phyloP scores from a whole-genome alignment of 2,329 filamentous ascomycete genomes.

The Penicillium psychrosexuale region DNA sequence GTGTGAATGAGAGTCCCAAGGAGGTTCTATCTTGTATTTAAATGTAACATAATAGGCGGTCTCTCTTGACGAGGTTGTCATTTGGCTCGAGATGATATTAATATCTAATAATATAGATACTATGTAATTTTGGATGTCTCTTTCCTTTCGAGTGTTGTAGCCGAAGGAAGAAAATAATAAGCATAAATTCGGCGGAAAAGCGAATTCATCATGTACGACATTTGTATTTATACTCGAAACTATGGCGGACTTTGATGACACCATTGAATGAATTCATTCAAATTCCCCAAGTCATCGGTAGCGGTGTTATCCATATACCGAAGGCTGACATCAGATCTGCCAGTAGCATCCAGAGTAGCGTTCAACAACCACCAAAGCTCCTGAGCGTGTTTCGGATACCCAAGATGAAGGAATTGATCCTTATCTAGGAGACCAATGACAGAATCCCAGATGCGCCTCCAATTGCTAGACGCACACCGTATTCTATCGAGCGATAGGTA shows the following conservation, averaged over 20 bases:
- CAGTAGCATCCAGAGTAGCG: slow-evolving; percentile 24
- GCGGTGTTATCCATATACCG: slow-evolving; percentile 28
- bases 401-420: slow-evolving; percentile 25
- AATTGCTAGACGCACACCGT: slow-evolving; percentile 26
- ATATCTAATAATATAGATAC: not conserved
- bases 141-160: not conserved
- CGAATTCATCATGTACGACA: not conserved
- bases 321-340: slow-evolving; percentile 12
- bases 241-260: slow-evolving; percentile 8
- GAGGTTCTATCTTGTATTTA: not conserved
- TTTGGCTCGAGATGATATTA: not conserved
- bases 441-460: slow-evolving; percentile 30
- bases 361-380: slow-evolving; percentile 33
- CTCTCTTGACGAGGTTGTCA: not conserved
- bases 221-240: slow-evolving; percentile 3
- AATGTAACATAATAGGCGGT: not conserved
- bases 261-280: slow-evolving; percentile 33
- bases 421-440: slow-evolving; percentile 14
- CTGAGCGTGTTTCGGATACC: slow-evolving; percentile 33
- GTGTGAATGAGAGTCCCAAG: not conserved
- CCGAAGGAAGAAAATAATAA: not conserved
- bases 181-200: no score
- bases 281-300: slow-evolving; percentile 30
- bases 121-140: not conserved
- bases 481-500: slow-evolving; percentile 27